Percentiles rank a stretch among this genome's conserved stretches.
Conservation (phyloP, 192 early-diverging fungal species). For the Podila epicladia region DNA sequence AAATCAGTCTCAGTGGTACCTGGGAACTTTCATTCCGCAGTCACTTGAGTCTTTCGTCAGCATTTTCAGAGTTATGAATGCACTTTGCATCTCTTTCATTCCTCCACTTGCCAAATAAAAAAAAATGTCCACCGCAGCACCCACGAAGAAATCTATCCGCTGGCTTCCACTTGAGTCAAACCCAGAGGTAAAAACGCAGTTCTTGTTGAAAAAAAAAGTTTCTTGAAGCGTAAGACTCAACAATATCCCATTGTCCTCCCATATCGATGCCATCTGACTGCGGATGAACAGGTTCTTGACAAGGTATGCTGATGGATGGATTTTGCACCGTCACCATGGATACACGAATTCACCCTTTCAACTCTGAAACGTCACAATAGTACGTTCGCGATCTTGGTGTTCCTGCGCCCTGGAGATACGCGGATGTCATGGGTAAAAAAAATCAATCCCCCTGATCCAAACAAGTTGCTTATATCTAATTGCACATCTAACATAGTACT, state of each 20-base stretch:
- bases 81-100: neutral
- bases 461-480: neutral
- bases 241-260: no score
- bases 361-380: conserved; percentile 36
- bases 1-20: neutral
- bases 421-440: conserved; percentile 79
- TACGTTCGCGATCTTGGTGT: conserved; percentile 80
- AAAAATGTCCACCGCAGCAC: conserved; percentile 6
- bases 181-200: conserved; percentile 69
- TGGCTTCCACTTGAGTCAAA: conserved; percentile 94
- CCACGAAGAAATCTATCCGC: conserved; percentile 50
- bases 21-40: neutral
- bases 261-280: neutral
- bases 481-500: neutral
- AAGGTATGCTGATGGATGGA: conserved; percentile 50
- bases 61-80: neutral
- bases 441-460: neutral
- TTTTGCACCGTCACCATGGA: neutral
- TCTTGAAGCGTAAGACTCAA: neutral
- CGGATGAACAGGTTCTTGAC: conserved; percentile 65
- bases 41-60: neutral
- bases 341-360: neutral
- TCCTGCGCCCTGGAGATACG: conserved; percentile 67
- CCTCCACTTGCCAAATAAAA: neutral
- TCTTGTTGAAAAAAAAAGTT: neutral